Conservation (phyloP, 305 asterid genomes). For the Fraxinus sp. region DNA sequence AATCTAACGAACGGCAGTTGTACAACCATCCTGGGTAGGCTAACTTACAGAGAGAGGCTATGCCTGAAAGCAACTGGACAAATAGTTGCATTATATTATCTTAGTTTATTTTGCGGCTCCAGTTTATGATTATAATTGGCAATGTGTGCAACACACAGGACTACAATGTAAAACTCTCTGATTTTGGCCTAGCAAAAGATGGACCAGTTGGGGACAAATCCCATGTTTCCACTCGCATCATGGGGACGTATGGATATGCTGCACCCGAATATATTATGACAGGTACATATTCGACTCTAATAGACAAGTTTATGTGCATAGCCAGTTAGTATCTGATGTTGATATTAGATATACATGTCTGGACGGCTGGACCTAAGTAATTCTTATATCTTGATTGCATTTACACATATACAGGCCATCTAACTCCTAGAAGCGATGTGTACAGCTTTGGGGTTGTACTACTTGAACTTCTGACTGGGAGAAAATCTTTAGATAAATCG, state of each 20-base stretch:
- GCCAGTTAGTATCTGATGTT: background rate
- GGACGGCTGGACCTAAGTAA: background rate
- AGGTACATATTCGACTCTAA: constrained; percentile 31
- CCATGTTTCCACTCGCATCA: constrained; percentile 92
- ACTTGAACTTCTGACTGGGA: constrained; percentile 78
- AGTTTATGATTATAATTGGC: background rate
- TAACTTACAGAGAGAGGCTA: background rate
- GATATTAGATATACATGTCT: background rate
- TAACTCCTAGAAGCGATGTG: constrained; percentile 83
- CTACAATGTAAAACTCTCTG: constrained; percentile 83
- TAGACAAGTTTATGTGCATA: background rate
- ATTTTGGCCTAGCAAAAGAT: constrained; percentile 91
- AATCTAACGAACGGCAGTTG: background rate
- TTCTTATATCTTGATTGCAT: background rate
- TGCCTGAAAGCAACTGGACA: background rate
- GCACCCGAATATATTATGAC: constrained; percentile 95
- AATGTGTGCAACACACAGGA: constrained; percentile 44
- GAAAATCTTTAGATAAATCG: constrained; percentile 72
- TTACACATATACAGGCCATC: constrained; percentile 49
- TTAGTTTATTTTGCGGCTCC: background rate
- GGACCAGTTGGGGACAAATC: constrained; percentile 96
- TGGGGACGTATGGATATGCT: constrained; percentile 95
- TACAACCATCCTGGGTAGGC: background rate
- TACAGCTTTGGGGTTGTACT: constrained; percentile 89
- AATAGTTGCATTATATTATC: background rate